Evolutionary conservation across 2,329 filamentous ascomycete genomes (phyloP).

Genomic region (Botrytis deweyae): DNA sequence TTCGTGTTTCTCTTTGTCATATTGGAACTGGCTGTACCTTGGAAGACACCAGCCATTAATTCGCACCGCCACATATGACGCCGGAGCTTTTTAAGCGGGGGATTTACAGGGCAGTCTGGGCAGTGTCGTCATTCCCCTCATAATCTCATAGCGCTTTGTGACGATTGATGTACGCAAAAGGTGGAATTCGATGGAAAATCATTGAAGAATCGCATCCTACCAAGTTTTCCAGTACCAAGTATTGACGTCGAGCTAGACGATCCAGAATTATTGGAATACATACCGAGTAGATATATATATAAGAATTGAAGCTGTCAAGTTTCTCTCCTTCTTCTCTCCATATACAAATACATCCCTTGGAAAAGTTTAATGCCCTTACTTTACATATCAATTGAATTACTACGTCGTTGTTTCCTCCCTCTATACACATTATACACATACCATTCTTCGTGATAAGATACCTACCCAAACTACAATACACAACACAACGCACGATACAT

Average conservation of each 20-base stretch:
- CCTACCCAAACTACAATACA: background rate
- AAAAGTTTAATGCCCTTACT: background rate
- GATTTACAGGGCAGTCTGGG: background rate
- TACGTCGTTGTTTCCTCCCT: background rate
- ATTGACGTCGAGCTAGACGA: background rate
- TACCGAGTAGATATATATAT: background rate
- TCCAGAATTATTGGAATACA: background rate
- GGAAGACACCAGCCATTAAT: background rate
- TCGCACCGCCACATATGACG: conserved; percentile 11
- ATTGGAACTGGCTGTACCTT: background rate
- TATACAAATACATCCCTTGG: background rate
- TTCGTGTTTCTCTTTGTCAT: conserved; percentile 6
- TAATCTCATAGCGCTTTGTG: background rate
- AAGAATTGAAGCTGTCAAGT: background rate
- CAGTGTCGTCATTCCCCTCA: background rate
- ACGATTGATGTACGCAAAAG: background rate
- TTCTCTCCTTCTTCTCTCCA: background rate
- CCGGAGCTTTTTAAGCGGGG: background rate
- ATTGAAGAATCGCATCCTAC: background rate
- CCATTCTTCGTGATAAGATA: background rate
- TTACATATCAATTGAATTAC: background rate
- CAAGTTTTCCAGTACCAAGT: background rate
- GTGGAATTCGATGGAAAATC: background rate
- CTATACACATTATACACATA: background rate
- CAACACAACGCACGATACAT: background rate